phyloP scores from a whole-genome alignment of 352 stramenopile species.

The Phytophthora citricola region DNA sequence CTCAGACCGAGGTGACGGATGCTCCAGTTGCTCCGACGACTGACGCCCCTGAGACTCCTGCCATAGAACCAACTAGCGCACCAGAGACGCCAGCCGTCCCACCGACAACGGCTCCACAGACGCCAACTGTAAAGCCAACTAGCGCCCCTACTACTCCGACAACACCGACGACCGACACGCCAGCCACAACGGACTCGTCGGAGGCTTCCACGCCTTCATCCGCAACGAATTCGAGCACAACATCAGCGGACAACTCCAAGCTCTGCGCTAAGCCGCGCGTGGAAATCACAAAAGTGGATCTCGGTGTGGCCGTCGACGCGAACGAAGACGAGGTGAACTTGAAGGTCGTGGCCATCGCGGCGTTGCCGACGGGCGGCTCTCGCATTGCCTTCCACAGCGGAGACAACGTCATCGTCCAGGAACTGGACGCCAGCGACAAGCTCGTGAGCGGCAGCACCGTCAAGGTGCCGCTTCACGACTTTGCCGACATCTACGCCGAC shows the following conservation, averaged over 20 bases:
- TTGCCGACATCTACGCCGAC: slow-evolving; percentile 64
- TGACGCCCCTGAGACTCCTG: background rate
- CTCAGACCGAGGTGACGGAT: background rate
- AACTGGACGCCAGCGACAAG: slow-evolving; percentile 55
- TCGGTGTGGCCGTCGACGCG: slow-evolving; percentile 36
- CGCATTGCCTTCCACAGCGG: slow-evolving; percentile 61
- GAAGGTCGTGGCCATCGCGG: slow-evolving; percentile 53
- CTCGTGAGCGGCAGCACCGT: slow-evolving; percentile 43
- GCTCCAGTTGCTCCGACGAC: background rate
- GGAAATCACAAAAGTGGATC: slow-evolving; percentile 47
- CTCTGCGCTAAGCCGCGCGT: slow-evolving; percentile 53
- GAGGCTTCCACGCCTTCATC: background rate
- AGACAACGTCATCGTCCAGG: slow-evolving; percentile 46
- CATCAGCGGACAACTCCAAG: slow-evolving; percentile 27
- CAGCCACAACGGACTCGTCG: background rate
- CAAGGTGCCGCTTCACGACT: slow-evolving; percentile 50
- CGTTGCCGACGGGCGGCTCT: slow-evolving; percentile 50
- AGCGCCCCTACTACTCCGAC: background rate
- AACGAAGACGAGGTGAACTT: slow-evolving; percentile 59
- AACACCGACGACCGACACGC: background rate
- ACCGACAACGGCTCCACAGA: background rate
- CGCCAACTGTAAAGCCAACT: background rate
- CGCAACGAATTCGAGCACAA: background rate
- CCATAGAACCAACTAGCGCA: background rate
- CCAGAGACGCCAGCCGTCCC: background rate